These are phyloP conservation scores for Ajuga chamaepitys DNA, from an alignment of 257 asterid genomes.

Conservation along the genomic window DNA sequence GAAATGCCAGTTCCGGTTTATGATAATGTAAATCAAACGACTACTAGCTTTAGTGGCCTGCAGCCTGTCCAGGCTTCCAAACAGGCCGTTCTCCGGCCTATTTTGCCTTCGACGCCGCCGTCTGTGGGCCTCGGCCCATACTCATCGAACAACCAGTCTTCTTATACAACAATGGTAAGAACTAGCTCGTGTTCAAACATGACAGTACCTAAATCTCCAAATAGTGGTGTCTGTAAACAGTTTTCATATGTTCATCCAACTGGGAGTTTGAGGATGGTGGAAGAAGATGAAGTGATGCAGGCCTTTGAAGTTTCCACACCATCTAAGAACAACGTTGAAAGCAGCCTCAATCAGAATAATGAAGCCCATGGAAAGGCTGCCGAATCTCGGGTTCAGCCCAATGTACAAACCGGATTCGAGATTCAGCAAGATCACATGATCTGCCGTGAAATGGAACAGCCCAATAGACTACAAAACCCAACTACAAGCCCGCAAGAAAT, in stretches of 20 bases:
- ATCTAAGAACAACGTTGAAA: slow-evolving; percentile 16
- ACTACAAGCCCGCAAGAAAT: too few species aligned
- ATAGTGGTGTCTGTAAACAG: slow-evolving; percentile 13
- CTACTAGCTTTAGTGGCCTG: slow-evolving; percentile 4
- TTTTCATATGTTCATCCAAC: slow-evolving; percentile 14
- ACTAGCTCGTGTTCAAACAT: slow-evolving; percentile 23
- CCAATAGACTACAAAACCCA: too few species aligned
- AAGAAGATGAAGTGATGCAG: slow-evolving; percentile 65
- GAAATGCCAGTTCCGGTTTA: slow-evolving; percentile 25
- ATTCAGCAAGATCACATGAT: slow-evolving; percentile 18
- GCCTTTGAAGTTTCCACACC: slow-evolving; percentile 45
- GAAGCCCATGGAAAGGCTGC: too few species aligned
- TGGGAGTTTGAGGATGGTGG: slow-evolving; percentile 53
- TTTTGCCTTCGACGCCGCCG: slow-evolving; percentile 14
- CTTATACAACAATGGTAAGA: slow-evolving; percentile 8
- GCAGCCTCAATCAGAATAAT: slow-evolving; percentile 13
- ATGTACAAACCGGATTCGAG: too few species aligned
- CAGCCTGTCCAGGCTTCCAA: slow-evolving; percentile 14
- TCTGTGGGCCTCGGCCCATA: slow-evolving; percentile 7
- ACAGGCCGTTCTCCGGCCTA: slow-evolving; percentile 19
- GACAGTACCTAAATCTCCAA: slow-evolving; percentile 17
- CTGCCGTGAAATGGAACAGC: background rate
- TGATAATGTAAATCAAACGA: slow-evolving; percentile 14
- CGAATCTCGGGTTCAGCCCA: too few species aligned
- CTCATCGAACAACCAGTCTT: slow-evolving; percentile 9